A percentile compares a stretch with the other conserved stretches of the same genome.
These are phyloP conservation scores for Ogataea henricii DNA, from an alignment of 805 yeast genomes.

Conservation along the genomic window DNA sequence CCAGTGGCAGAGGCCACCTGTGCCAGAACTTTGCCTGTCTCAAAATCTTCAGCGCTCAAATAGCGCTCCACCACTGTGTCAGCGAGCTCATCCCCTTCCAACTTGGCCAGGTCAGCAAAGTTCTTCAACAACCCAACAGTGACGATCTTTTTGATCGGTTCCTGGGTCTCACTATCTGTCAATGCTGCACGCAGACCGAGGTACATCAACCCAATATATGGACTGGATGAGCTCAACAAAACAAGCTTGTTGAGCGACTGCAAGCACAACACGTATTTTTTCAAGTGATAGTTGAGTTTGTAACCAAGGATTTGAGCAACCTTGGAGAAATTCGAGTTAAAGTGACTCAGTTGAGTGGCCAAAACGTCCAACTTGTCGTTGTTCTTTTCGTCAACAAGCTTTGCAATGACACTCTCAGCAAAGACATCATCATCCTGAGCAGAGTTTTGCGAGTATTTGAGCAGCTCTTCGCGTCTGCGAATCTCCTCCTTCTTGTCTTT, in stretches of 20 bases:
- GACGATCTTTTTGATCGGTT: constrained; percentile 29
- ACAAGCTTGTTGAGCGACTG: constrained; percentile 42
- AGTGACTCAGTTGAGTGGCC: constrained; percentile 36
- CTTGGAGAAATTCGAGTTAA: constrained; percentile 40
- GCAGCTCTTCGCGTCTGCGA: constrained; percentile 57
- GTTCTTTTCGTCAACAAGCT: constrained; percentile 27
- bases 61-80: constrained; percentile 17
- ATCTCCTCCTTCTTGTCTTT: constrained; percentile 58
- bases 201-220: constrained; percentile 25
- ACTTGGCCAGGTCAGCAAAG: constrained; percentile 17
- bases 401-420: constrained; percentile 46
- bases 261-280: constrained; percentile 47
- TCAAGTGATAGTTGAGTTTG: constrained; percentile 41
- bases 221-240: constrained; percentile 18
- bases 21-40: constrained; percentile 23
- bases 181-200: constrained; percentile 16
- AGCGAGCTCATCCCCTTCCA: constrained; percentile 16
- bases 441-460: constrained; percentile 42
- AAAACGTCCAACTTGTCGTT: constrained; percentile 47
- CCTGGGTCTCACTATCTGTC: constrained; percentile 16
- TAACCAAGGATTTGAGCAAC: constrained; percentile 26
- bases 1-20: constrained; percentile 10
- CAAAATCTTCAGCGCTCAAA: constrained; percentile 14
- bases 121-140: constrained; percentile 25
- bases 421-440: constrained; percentile 55